phyloP scores from a whole-genome alignment of 768 basidiomycete genomes.

The Cystobasidium ongulense region DNA sequence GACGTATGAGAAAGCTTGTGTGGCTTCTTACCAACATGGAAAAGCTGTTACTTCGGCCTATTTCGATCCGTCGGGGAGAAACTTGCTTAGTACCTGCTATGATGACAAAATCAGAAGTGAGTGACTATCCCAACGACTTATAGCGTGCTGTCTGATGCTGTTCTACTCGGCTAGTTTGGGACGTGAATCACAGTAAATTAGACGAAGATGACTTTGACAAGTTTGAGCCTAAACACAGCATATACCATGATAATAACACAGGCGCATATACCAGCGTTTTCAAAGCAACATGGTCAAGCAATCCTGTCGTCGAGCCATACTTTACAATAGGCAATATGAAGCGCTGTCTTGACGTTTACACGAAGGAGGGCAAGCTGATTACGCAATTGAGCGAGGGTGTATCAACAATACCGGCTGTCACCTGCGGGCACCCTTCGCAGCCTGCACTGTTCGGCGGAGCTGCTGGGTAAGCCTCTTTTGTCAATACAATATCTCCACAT shows the following conservation, averaged over 20 bases:
- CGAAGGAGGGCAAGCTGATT: constrained; percentile 38
- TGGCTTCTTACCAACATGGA: constrained; percentile 37
- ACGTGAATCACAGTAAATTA: constrained; percentile 41
- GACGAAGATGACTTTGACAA: constrained; percentile 30
- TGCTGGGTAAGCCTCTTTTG: constrained; percentile 19
- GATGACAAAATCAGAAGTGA: constrained; percentile 47
- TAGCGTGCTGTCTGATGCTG: neutral
- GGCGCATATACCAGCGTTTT: constrained; percentile 49
- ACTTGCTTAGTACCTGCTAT: constrained; percentile 47
- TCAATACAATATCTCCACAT: neutral
- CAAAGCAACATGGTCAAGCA: constrained; percentile 47
- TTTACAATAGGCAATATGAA: constrained; percentile 48
- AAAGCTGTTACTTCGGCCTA: constrained; percentile 45
- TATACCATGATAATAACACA: constrained; percentile 48
- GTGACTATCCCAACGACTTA: constrained; percentile 10
- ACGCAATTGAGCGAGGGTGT: neutral
- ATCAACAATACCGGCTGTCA: constrained; percentile 14
- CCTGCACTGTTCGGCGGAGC: constrained; percentile 16
- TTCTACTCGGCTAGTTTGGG: constrained; percentile 38
- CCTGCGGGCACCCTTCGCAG: constrained; percentile 11
- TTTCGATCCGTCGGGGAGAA: constrained; percentile 48
- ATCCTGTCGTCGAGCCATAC: constrained; percentile 43
- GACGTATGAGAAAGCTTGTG: constrained; percentile 32
- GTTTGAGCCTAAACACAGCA: constrained; percentile 28
- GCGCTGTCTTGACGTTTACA: constrained; percentile 44